phyloP scores from a whole-genome alignment of 2,329 filamentous ascomycete genomes.

The Xylariaceae sp. region DNA sequence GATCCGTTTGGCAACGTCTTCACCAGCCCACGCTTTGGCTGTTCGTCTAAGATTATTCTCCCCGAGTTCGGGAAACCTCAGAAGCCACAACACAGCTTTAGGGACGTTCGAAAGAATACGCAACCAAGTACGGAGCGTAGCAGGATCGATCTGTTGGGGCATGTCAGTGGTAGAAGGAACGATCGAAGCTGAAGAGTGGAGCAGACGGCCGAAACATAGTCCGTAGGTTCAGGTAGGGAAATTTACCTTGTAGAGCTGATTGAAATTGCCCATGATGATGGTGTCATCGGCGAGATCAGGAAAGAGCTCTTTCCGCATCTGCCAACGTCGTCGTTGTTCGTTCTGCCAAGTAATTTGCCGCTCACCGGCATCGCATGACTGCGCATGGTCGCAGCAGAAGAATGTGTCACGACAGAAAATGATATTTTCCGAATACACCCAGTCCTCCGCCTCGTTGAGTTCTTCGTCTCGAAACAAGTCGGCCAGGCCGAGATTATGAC shows the following conservation, averaged over 20 bases:
- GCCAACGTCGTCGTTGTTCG: constrained; percentile 78
- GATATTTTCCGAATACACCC: constrained; percentile 96
- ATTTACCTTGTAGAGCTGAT: constrained; percentile 91
- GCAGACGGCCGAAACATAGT: background rate
- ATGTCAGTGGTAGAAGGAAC: constrained; percentile 12
- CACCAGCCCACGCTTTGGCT: constrained; percentile 77
- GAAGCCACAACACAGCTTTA: constrained; percentile 87
- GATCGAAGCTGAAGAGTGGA: background rate
- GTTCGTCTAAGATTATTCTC: constrained; percentile 80
- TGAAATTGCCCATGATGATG: constrained; percentile 95
- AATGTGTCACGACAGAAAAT: constrained; percentile 93
- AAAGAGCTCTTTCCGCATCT: constrained; percentile 90
- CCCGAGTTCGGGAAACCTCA: constrained; percentile 93
- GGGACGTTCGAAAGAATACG: constrained; percentile 82
- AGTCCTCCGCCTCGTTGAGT: constrained; percentile 66
- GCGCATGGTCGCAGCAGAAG: constrained; percentile 95
- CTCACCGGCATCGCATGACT: constrained; percentile 75
- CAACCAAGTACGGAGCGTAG: constrained; percentile 92
- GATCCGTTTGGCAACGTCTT: constrained; percentile 79
- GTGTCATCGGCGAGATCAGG: constrained; percentile 75
- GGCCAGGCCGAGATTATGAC: constrained; percentile 68
- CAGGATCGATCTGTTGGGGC: constrained; percentile 77
- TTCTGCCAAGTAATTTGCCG: constrained; percentile 71
- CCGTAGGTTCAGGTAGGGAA: background rate
- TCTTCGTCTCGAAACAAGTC: constrained; percentile 66